Percentiles rank a stretch among this genome's conserved stretches.
Evolutionary conservation across 2,329 filamentous ascomycete genomes (phyloP).

Genomic region (Sporothrix brunneoviolacea): DNA sequence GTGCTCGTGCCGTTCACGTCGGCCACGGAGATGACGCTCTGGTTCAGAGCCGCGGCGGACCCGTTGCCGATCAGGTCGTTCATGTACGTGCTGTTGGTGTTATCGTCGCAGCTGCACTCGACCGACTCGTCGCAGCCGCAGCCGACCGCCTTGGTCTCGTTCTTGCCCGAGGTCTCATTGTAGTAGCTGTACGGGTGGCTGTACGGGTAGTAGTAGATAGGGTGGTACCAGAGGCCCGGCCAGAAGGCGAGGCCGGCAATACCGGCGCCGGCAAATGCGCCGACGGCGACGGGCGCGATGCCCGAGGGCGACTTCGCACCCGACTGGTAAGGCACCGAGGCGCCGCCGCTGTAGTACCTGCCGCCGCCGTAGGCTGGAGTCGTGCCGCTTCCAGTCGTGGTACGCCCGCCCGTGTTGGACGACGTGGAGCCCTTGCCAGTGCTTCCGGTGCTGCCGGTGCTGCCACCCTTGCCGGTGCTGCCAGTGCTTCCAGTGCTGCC

Average conservation of each 20-base stretch:
- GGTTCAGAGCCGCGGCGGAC: slow-evolving; percentile 52
- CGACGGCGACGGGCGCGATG: slow-evolving; percentile 46
- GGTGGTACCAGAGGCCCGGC: slow-evolving; percentile 59
- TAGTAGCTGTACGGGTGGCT: slow-evolving; percentile 40
- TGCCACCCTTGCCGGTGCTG: background rate
- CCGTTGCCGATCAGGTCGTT: slow-evolving; percentile 59
- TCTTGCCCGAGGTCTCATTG: slow-evolving; percentile 44
- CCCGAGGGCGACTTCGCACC: slow-evolving; percentile 47
- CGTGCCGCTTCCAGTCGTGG: slow-evolving; percentile 51
- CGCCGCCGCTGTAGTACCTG: slow-evolving; percentile 60
- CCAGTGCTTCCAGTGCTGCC: slow-evolving; percentile 14
- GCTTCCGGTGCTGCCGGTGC: slow-evolving; percentile 8
- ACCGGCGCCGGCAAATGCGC: slow-evolving; percentile 33
- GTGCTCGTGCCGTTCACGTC: slow-evolving; percentile 56
- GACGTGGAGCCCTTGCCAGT: slow-evolving; percentile 19
- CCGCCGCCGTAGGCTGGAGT: slow-evolving; percentile 55
- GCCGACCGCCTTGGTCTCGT: slow-evolving; percentile 53
- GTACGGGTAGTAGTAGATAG: slow-evolving; percentile 56
- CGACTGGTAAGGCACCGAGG: slow-evolving; percentile 51
- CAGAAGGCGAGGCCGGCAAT: slow-evolving; percentile 48
- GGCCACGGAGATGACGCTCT: slow-evolving; percentile 54
- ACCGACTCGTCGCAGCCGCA: slow-evolving; percentile 53
- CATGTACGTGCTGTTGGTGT: slow-evolving; percentile 52
- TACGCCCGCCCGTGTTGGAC: slow-evolving; percentile 43
- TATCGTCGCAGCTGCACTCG: slow-evolving; percentile 65